Percentiles rank a stretch among this genome's conserved stretches.
Evolutionary conservation across 2,329 filamentous ascomycete genomes (phyloP).

Genomic region (Hypoxylon sp.): DNA sequence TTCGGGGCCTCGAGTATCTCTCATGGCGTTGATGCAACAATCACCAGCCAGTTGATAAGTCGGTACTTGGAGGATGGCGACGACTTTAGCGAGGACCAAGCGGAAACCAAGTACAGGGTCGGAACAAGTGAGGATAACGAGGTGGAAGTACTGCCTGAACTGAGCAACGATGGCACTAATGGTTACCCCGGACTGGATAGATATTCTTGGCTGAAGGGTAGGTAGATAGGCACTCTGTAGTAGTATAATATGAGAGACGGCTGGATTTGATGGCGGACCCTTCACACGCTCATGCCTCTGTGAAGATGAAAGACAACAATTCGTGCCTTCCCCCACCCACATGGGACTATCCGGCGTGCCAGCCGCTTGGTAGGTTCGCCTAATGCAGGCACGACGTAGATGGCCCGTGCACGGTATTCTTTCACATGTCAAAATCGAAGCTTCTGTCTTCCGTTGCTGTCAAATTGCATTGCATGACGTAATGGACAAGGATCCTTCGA

Average conservation of each 20-base stretch:
- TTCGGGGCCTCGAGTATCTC: constrained; percentile 54
- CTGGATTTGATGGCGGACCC: neutral
- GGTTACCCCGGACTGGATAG: constrained; percentile 13
- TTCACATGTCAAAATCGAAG: constrained; percentile 32
- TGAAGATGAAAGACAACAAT: neutral
- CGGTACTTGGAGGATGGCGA: constrained; percentile 51
- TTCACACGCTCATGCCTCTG: neutral
- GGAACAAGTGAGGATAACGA: constrained; percentile 33
- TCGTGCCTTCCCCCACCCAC: neutral
- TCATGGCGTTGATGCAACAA: constrained; percentile 41
- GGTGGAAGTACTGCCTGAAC: constrained; percentile 30
- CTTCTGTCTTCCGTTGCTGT: constrained; percentile 1
- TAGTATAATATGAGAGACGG: constrained; percentile 6
- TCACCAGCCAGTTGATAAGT: constrained; percentile 43
- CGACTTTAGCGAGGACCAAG: constrained; percentile 48
- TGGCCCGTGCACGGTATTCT: constrained; percentile 14
- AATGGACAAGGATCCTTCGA: constrained; percentile 26
- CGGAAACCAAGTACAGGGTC: constrained; percentile 42
- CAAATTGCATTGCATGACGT: constrained; percentile 30
- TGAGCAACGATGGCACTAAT: constrained; percentile 10
- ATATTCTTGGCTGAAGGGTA: constrained; percentile 15
- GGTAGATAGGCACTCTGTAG: neutral
- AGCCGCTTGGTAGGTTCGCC: neutral
- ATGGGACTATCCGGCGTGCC: too few species aligned
- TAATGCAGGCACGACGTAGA: constrained; percentile 22